A percentile compares a stretch with the other conserved stretches of the same genome.
Evolutionary conservation across 495 filamentous ascomycete genomes (phyloP).

Genomic region (Penicillium flavigenum): DNA sequence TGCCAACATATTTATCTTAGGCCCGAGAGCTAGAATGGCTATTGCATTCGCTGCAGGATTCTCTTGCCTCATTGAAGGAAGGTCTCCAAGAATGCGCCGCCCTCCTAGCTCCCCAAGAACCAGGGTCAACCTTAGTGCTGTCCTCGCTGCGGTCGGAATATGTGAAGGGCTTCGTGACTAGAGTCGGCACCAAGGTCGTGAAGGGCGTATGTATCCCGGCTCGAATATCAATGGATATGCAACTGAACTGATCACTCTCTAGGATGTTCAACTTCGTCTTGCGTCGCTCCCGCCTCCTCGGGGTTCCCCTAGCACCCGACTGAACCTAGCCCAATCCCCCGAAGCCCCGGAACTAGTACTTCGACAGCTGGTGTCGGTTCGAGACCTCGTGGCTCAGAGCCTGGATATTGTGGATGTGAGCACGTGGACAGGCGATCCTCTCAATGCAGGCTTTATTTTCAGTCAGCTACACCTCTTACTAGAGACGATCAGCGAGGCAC

Average conservation of each 20-base stretch:
- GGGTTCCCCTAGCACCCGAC: constrained; percentile 47
- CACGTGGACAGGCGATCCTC: constrained; percentile 60
- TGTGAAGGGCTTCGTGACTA: constrained; percentile 87
- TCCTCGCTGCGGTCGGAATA: constrained; percentile 84
- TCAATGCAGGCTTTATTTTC: constrained; percentile 66
- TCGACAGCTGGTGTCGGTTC: constrained; percentile 65
- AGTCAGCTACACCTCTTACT: constrained; percentile 75
- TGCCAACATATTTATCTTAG: constrained; percentile 40
- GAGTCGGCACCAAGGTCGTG: constrained; percentile 71
- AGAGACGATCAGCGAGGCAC: constrained; percentile 72
- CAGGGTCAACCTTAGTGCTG: constrained; percentile 81
- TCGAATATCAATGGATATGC: neutral
- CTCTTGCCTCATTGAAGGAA: constrained; percentile 71
- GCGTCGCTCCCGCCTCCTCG: constrained; percentile 49
- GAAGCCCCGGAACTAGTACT: constrained; percentile 57
- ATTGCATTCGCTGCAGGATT: constrained; percentile 71
- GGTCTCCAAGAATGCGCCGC: constrained; percentile 86
- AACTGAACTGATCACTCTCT: constrained; percentile 3
- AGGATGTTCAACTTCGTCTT: constrained; percentile 54
- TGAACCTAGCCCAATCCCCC: constrained; percentile 53
- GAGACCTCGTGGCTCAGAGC: constrained; percentile 70
- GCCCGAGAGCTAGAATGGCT: constrained; percentile 86
- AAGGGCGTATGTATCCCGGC: constrained; percentile 60
- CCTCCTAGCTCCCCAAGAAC: constrained; percentile 77
- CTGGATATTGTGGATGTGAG: constrained; percentile 79